These are phyloP conservation scores for Neopestalotiopsis sp. DNA, from an alignment of 2,329 filamentous ascomycete genomes.

Conservation along the genomic window DNA sequence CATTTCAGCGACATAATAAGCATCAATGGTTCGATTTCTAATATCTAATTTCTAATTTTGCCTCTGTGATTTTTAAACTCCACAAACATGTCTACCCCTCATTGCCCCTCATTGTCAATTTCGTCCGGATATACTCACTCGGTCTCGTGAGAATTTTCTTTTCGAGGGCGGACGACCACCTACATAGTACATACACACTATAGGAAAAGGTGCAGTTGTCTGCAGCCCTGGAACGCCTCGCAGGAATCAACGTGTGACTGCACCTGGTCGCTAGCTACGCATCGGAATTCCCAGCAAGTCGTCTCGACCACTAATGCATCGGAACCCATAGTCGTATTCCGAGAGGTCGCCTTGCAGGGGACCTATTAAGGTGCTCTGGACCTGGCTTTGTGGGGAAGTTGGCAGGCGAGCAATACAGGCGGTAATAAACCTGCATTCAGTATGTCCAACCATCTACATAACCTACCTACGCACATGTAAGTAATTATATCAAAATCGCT, in stretches of 20 bases:
- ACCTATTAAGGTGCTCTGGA: not conserved
- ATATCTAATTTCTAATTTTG: not conserved
- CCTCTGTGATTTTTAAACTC: not conserved
- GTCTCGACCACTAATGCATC: constrained; percentile 7
- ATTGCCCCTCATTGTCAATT: constrained; percentile 5
- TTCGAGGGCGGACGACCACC: not conserved
- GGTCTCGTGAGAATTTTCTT: not conserved
- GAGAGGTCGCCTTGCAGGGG: constrained; percentile 8
- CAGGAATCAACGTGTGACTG: not conserved
- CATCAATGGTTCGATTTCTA: not conserved
- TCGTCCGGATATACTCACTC: not conserved
- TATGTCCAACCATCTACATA: no score
- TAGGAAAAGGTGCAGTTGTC: not conserved
- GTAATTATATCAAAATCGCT: not conserved
- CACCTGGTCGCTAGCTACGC: not conserved
- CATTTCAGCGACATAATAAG: not conserved
- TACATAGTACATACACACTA: not conserved
- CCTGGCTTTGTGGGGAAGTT: constrained; percentile 8
- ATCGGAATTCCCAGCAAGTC: not conserved
- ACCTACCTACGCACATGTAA: not conserved
- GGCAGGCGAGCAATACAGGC: not conserved
- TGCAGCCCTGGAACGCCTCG: not conserved
- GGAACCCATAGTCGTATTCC: not conserved
- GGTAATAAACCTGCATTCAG: not conserved
- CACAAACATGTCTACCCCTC: not conserved